Evolutionary conservation across 2,329 filamentous ascomycete species (phyloP).

Genomic region (Helotiales sp.): DNA sequence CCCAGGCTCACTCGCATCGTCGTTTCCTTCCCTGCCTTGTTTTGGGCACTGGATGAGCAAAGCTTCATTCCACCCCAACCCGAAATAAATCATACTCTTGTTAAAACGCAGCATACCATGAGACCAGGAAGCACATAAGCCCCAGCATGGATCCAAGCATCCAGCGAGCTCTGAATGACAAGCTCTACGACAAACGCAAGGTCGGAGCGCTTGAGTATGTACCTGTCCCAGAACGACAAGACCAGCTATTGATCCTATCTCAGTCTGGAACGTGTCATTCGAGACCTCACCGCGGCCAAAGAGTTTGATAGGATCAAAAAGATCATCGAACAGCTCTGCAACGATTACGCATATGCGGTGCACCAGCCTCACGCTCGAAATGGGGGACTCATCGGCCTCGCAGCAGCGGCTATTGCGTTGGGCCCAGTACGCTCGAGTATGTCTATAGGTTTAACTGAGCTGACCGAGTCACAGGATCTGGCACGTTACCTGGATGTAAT

Average conservation of each 20-base stretch:
- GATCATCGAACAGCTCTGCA: conserved; percentile 93
- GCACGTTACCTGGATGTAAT: conserved; percentile 91
- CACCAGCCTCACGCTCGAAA: conserved; percentile 96
- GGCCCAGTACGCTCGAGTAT: conserved; percentile 67
- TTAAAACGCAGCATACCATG: conserved; percentile 16
- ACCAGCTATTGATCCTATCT: conserved; percentile 10
- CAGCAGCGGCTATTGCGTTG: conserved; percentile 92
- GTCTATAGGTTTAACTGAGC: not conserved
- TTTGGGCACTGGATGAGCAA: not conserved
- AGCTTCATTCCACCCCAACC: not conserved
- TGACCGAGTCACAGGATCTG: conserved; percentile 65
- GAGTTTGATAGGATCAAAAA: conserved; percentile 80
- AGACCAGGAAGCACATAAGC: conserved; percentile 4
- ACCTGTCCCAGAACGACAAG: conserved; percentile 20
- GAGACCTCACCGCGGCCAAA: conserved; percentile 74
- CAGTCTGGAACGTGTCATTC: conserved; percentile 87
- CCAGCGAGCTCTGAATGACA: conserved; percentile 91
- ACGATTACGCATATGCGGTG: conserved; percentile 96
- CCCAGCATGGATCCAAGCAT: conserved; percentile 79
- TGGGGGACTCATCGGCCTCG: conserved; percentile 91
- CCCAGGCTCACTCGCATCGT: conserved; percentile 2
- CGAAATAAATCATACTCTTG: not conserved
- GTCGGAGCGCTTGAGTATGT: conserved; percentile 91
- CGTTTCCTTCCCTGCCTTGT: not conserved
- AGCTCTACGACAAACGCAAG: conserved; percentile 98